Evolutionary conservation across 192 early-diverging fungal genomes (phyloP).

Genomic region (Rhizophagus prolifer): DNA sequence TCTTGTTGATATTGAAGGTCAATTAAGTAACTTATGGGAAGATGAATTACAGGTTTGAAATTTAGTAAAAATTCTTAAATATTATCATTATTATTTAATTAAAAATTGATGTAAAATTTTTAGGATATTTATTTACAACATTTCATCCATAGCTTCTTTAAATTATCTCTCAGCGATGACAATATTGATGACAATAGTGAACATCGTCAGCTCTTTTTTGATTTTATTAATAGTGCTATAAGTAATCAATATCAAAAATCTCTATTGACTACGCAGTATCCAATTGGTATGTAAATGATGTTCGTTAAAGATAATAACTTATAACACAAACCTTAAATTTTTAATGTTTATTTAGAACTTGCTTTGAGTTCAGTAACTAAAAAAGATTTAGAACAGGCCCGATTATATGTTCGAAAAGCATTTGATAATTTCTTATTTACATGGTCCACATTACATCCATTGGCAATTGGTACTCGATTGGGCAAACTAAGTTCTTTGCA

Average conservation of each 20-base stretch:
- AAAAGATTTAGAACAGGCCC: constrained; percentile 45
- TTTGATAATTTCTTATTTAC: constrained; percentile 45
- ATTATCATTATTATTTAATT: background rate
- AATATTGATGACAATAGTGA: constrained; percentile 38
- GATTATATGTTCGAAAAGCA: constrained; percentile 45
- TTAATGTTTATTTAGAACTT: constrained; percentile 40
- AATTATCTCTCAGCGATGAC: constrained; percentile 45
- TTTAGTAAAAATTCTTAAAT: background rate
- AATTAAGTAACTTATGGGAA: constrained; percentile 56
- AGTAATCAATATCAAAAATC: constrained; percentile 29
- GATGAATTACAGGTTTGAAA: constrained; percentile 34
- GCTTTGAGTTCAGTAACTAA: constrained; percentile 41
- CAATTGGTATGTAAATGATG: constrained; percentile 32
- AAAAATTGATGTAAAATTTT: background rate
- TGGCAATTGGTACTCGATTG: constrained; percentile 43
- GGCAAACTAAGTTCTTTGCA: constrained; percentile 43
- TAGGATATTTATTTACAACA: constrained; percentile 54
- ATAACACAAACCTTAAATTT: background rate
- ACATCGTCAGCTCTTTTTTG: constrained; percentile 54
- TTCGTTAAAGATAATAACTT: background rate
- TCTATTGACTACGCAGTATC: constrained; percentile 37
- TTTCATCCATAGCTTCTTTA: constrained; percentile 55
- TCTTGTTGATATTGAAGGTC: constrained; percentile 49
- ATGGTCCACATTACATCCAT: constrained; percentile 50
- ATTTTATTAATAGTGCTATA: constrained; percentile 49